A percentile compares a stretch with the other conserved stretches of the same genome.
Evolutionary conservation across 2,329 filamentous ascomycete genomes (phyloP).

Genomic region (Verticillium klebahnii): DNA sequence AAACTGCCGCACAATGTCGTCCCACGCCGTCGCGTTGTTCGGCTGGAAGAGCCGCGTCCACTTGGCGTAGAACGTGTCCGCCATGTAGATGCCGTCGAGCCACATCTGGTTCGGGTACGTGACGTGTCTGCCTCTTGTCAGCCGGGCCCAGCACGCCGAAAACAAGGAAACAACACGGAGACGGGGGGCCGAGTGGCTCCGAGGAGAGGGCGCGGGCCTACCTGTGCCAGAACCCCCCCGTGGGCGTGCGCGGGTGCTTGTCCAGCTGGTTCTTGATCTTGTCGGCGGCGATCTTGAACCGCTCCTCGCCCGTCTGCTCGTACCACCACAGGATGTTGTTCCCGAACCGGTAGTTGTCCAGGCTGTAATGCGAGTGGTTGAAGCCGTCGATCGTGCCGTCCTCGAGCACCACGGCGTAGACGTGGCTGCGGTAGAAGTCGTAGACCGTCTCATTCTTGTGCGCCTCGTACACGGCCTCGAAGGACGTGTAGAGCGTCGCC

Average conservation of each 20-base stretch:
- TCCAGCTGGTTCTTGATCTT: slow-evolving; percentile 41
- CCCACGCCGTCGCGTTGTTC: slow-evolving; percentile 33
- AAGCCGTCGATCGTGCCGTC: slow-evolving; percentile 43
- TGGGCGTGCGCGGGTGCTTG: slow-evolving; percentile 41
- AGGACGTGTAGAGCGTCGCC: slow-evolving; percentile 39
- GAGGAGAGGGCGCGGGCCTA: not conserved
- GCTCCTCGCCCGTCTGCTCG: slow-evolving; percentile 36
- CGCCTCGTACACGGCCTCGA: slow-evolving; percentile 38
- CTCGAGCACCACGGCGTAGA: slow-evolving; percentile 41
- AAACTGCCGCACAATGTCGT: slow-evolving; percentile 40
- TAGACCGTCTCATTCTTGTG: slow-evolving; percentile 37
- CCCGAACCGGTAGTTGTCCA: slow-evolving; percentile 49
- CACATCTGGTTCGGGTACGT: slow-evolving; percentile 51
- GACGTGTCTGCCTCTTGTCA: slow-evolving; percentile 17
- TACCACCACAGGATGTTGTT: slow-evolving; percentile 47
- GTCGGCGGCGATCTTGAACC: slow-evolving; percentile 44
- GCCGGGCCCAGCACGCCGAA: no score
- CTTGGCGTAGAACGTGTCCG: slow-evolving; percentile 36
- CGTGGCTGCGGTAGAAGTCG: slow-evolving; percentile 37
- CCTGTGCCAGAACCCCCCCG: slow-evolving; percentile 50
- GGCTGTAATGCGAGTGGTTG: slow-evolving; percentile 41
- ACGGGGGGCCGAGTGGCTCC: no score
- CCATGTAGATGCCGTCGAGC: slow-evolving; percentile 52
- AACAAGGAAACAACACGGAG: no score
- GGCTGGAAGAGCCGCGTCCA: slow-evolving; percentile 32